Percentiles rank a stretch among this genome's conserved stretches.
Conservation (phyloP, 768 basidiomycete species). For the Mycena rebaudengoi region DNA sequence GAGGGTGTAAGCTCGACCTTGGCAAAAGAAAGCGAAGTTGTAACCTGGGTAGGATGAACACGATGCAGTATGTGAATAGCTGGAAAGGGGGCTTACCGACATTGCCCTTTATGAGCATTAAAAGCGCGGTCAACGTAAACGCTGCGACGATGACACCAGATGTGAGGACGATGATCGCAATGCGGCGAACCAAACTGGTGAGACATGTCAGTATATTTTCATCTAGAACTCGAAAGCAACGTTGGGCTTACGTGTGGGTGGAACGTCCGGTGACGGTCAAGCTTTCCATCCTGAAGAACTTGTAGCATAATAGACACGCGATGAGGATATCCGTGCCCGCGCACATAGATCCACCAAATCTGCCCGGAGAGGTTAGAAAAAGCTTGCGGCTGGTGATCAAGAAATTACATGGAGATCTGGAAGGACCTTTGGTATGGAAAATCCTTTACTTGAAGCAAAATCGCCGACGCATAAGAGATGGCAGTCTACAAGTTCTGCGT, state of each 20-base stretch:
- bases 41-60: constrained; percentile 3
- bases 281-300: constrained; percentile 17
- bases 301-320: constrained; percentile 11
- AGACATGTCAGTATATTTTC: neutral
- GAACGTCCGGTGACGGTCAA: neutral
- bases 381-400: neutral
- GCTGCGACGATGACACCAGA: constrained; percentile 25
- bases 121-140: constrained; percentile 22
- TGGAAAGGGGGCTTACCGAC: neutral
- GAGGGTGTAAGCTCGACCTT: constrained; percentile 26
- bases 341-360: constrained; percentile 16
- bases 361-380: neutral
- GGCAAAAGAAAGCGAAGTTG: constrained; percentile 22
- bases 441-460: constrained; percentile 1
- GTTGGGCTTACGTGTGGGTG: neutral
- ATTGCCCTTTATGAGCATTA: constrained; percentile 20
- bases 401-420: constrained; percentile 7
- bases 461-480: constrained; percentile 9
- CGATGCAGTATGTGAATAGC: neutral
- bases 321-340: constrained; percentile 20
- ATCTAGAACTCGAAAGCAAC: too few species aligned
- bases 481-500: neutral
- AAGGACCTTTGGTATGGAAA: neutral
- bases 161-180: constrained; percentile 14
- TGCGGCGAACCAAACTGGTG: constrained; percentile 14